Base-by-base conservation (phyloP, 192 early-diverging fungal genomes). In the Paraglomus brasilianum region DNA sequence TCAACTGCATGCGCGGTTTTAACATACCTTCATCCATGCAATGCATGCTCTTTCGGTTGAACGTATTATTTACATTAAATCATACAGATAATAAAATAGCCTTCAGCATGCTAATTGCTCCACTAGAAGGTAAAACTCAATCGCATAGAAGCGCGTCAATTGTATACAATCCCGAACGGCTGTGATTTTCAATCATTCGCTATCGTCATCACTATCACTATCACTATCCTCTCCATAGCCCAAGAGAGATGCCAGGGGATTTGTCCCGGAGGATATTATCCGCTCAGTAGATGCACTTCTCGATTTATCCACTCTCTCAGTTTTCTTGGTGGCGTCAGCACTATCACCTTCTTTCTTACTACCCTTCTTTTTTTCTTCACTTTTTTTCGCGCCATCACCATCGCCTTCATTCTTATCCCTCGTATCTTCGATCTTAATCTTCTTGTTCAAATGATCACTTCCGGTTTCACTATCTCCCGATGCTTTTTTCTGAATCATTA, bases 211-310 rank as follows among this genome's bases (percentile, higher is more conserved):
- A 56, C 19, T 21, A 55, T 38, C 36, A 60, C 43, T 39, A 38
- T 60, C 57, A 60, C 39, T 41, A 30, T 30, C 30, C 30, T 30
- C 30, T 30, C 30, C 30, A 60, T 60, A 60, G 15, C 10, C 58
- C 44, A 60, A 42, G 5, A 60, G 19, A 43, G 39, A 41, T 39
- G 36, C 58, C 10, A 60, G 44, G 44, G 58, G 9, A 60, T 60
- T 60, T 40, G 24, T n/a, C 10, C 7, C 44, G 39, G 19, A 40
- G 8, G 39, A n/a, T 36, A 2, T 60, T 7, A 11, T 13, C 9
- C n/a, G 22, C n/a, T 15, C 30, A 40, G 39, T 39, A 41, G 8
- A 22, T 51, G 14, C 39, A 11, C 39, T 9, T 51, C 9, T 6
- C 19, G 64, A 22, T 51, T 30, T 51, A 6, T 15, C 61, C 9